Base-by-base conservation (phyloP, 805 yeast species). In the Wickerhamomyces queroliae region DNA sequence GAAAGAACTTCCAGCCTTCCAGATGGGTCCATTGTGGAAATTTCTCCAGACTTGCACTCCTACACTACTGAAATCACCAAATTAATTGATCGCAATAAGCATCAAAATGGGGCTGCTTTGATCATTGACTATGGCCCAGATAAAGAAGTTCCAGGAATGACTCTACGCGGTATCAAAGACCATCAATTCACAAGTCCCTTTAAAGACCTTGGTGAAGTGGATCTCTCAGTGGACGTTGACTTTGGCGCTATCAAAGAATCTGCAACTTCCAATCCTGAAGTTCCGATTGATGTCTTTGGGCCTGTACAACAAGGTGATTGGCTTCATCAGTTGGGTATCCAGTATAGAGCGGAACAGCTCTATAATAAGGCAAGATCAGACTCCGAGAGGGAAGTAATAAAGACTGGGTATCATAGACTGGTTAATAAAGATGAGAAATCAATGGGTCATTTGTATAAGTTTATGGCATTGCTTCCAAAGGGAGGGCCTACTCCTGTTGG, bases 141-240 rank as follows among this genome's bases (percentile, higher is more conserved):
- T 7, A 59, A 62, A 3, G 73, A 76, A 0, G 67, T 83, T 12
- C 95, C 95, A 3, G 72, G 74, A n/a, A 77, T 81, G 49, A 69
- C 89, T 0, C 66, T 87, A 26, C 67, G 95, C 25, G 95, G 88
- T 0, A 85, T 87, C 44, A 69, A 72, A 48, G 65, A 76, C 46
- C 95, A 87, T 57, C 73, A 75, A 48, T 72, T 86, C 50, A 90
- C 83, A 1, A 75, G 80, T 18, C 95, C 95, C 1, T 81, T 84
- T 43, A 66, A 58, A n/a, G 67, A 69, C 12, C 93, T 93, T 0
- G 95, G 95, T 2, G 73, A 76, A 26, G 90, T 84, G 3, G 95
- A 87, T 62, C 64, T 87, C 23, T 83, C 95, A 0, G 80, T 83
- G 0, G 95, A 87, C 55, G 95, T 87, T 11, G 95, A 87, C 57